Percentiles rank a stretch among this genome's conserved stretches.
These are phyloP conservation scores for Aspergillus diversus DNA, from an alignment of 495 filamentous ascomycete species.

Conservation along the genomic window DNA sequence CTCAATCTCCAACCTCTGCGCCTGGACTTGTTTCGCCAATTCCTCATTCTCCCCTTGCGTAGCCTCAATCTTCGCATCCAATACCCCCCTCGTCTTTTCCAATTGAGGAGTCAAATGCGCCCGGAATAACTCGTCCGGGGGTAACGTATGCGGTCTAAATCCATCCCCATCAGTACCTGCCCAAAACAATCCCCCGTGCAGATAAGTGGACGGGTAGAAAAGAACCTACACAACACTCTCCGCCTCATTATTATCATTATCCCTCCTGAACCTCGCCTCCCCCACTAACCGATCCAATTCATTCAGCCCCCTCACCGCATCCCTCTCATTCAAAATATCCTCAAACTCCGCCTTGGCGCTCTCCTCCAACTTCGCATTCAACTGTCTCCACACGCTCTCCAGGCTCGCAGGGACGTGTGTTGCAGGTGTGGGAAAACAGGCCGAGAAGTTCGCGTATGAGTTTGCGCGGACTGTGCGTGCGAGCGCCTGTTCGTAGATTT, in stretches of 20 bases:
- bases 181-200: neutral
- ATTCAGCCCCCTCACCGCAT: slow-evolving; percentile 78
- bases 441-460: slow-evolving; percentile 75
- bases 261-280: slow-evolving; percentile 67
- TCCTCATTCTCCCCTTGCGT: slow-evolving; percentile 66
- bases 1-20: slow-evolving; percentile 76
- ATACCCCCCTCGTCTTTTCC: slow-evolving; percentile 57
- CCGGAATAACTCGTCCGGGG: slow-evolving; percentile 63
- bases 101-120: slow-evolving; percentile 76
- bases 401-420: slow-evolving; percentile 67
- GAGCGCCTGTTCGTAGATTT: slow-evolving; percentile 71
- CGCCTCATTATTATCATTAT: slow-evolving; percentile 30
- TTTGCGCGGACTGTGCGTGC: slow-evolving; percentile 72
- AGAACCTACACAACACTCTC: slow-evolving; percentile 40
- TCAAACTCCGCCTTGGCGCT: slow-evolving; percentile 74
- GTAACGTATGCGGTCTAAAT: slow-evolving; percentile 74
- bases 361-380: slow-evolving; percentile 67
- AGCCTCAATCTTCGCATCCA: slow-evolving; percentile 63
- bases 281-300: slow-evolving; percentile 75
- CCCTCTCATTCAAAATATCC: slow-evolving; percentile 66
- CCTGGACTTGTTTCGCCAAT: slow-evolving; percentile 62
- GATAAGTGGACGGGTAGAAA: slow-evolving; percentile 7
- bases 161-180: slow-evolving; percentile 7
- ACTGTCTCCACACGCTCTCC: slow-evolving; percentile 67
- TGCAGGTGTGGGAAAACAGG: slow-evolving; percentile 88